phyloP scores from a whole-genome alignment of 495 filamentous ascomycete species.

The Penicillium silybi region DNA sequence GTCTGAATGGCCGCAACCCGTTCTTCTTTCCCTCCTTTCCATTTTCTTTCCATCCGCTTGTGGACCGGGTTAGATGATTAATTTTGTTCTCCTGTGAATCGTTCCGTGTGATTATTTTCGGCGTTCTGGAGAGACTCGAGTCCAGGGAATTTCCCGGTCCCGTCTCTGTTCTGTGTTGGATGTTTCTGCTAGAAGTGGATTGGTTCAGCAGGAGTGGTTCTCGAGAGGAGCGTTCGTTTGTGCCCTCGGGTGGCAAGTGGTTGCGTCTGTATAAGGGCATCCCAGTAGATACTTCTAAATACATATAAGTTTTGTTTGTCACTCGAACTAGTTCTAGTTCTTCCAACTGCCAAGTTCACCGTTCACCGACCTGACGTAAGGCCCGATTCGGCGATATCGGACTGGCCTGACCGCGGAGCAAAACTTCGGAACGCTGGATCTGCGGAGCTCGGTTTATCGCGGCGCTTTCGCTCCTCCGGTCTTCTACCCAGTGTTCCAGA shows the following conservation, averaged over 20 bases:
- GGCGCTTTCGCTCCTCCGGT: conserved; percentile 1
- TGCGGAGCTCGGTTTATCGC: conserved; percentile 22
- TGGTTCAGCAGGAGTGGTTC: background rate
- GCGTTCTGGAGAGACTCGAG: background rate
- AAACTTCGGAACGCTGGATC: conserved; percentile 15
- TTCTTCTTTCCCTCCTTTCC: background rate
- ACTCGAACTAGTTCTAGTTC: background rate
- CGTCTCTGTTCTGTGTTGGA: background rate
- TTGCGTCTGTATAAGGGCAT: background rate
- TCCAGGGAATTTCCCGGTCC: background rate
- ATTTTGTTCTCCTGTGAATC: background rate
- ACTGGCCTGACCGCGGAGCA: conserved; percentile 27
- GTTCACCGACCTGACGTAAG: conserved; percentile 7
- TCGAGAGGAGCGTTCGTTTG: background rate
- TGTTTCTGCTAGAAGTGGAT: conserved; percentile 2
- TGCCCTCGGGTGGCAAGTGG: background rate
- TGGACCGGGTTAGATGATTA: conserved; percentile 7
- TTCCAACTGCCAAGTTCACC: background rate
- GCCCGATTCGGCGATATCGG: conserved; percentile 23
- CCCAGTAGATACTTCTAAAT: conserved; percentile 5
- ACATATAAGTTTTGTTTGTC: background rate
- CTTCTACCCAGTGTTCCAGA: background rate
- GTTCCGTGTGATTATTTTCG: background rate
- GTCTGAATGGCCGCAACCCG: background rate
- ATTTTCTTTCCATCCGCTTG: background rate